Evolutionary conservation across 2,329 filamentous ascomycete species (phyloP), one percentile per base, ranked within the genome.

Genomic region (Tolypocladium amazonense): DNA sequence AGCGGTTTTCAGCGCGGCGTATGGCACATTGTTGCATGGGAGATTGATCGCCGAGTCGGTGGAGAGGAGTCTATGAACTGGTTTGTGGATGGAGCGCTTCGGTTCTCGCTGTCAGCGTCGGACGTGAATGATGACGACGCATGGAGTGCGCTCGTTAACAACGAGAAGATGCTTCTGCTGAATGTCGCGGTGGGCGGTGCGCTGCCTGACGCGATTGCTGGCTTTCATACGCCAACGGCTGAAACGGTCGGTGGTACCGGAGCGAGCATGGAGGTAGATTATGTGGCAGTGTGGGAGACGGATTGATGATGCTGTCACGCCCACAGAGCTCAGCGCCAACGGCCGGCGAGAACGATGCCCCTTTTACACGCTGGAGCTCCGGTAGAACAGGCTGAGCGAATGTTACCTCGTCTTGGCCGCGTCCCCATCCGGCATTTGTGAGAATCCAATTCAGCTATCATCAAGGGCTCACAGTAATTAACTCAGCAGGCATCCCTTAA

Each of bases 151-250:
- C 57, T 76, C 7, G 70, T 70, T 4, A 67, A 66, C 37, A 62
- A 63, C 52, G 61, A 59, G 15, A 70, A 73, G 61, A 73, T 76
- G 64, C 62, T 77, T 20, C 57, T 77, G 54, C 63, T 77, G 25
- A 74, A 77, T 60, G 69, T 76, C n/a, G 75, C 75, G 27, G 69
- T 77, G 4, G 75, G 74, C 23, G 74, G 74, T 23, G 60, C 67
- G 25, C 73, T 77, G 53, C 73, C 75, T 0, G 64, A 75, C 57
- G 72, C 65, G 6, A 61, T 73, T 18, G 69, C 71, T 1, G 66
- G 68, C 27, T 63, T 65, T 3, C 66, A 61, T 27, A 74, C 72
- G 18, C 75, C 76, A 0, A 73, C 69, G 14, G 62, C 62, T 3
- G 55, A 57, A 38, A 77, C 76, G 4, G 57, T 60, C 15, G 73